Evolutionary conservation across 2,329 filamentous ascomycete species (phyloP), one percentile per base, ranked within the genome.

Genomic region (Cercospora sp.): DNA sequence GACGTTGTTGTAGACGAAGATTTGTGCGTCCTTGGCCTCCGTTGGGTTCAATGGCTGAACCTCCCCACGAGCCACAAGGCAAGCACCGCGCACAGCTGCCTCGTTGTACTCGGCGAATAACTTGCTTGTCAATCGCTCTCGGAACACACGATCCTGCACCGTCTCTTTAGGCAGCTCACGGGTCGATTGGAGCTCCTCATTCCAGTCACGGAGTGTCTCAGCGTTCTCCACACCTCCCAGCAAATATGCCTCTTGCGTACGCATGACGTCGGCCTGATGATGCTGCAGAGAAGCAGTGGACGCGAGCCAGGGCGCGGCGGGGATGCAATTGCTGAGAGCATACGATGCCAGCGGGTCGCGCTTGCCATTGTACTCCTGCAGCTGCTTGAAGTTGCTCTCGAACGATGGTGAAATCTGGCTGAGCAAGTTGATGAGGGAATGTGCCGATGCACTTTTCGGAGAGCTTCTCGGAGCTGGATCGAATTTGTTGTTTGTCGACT

Each of bases 1-100:
- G 73, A 99, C 93, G 81, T 99, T 99, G 85, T 98, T 98, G 84
- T 98, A 97, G 26, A 99, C 94, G 76, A 97, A 99, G 72, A 99
- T 99, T 79, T 99, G 95, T 3, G 95, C 95, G 79, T 99, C 94
- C 73, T 87, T 88, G 71, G 86, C 89, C 81, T 99, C 95, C 0
- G 94, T 98, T 6, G 95, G 96, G 82, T 99, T 99, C 64, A 99
- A 83, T 6, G 95, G 93, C 20, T 93, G 90, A 71, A 99, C 91
- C 79, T 99, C 95, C 64, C 95, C 95, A 66, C 92, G 88, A 26
- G 94, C 94, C 64, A 99, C 94, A 73, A 98, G 84, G 57, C 97
- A 91, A 33, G 95, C 94, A 70, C 95, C 95, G 69, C 93, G 89
- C 48, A 93, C 91, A 65, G 96, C 95, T 58, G 95, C 94, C 78